Conservation (phyloP, 2,329 filamentous ascomycete genomes). For the Magnaporthiopsis poae region DNA sequence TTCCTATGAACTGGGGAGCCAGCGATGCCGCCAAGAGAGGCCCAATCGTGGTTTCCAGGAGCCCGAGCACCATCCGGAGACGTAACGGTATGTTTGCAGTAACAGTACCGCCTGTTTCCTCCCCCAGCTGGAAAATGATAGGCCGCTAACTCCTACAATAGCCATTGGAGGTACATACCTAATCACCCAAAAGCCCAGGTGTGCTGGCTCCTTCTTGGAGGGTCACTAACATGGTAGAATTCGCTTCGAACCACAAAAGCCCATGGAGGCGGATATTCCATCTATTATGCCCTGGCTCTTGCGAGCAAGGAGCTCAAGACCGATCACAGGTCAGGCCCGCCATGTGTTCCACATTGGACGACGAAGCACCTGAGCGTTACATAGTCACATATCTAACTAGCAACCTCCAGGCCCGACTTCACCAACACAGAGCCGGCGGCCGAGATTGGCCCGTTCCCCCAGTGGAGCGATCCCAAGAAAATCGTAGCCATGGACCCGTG, state of each 20-base stretch:
- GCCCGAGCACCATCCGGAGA: conserved; percentile 63
- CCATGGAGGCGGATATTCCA: conserved; percentile 79
- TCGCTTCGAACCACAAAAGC: conserved; percentile 14
- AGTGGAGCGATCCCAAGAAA: conserved; percentile 84
- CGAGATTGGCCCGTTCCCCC: conserved; percentile 75
- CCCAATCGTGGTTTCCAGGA: conserved; percentile 77
- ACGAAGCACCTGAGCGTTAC: background rate
- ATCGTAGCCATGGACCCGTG: conserved; percentile 96
- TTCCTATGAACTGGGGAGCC: conserved; percentile 80
- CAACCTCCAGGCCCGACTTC: conserved; percentile 42
- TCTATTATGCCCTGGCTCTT: conserved; percentile 88
- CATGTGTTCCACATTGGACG: background rate
- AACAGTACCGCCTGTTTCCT: conserved; percentile 7
- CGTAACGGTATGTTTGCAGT: conserved; percentile 57
- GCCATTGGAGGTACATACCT: conserved; percentile 14
- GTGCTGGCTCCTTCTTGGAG: background rate
- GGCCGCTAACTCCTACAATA: conserved; percentile 1
- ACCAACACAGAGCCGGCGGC: conserved; percentile 82
- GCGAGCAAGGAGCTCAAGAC: conserved; percentile 79
- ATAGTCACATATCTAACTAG: background rate
- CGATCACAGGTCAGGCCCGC: conserved; percentile 51
- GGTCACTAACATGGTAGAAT: background rate
- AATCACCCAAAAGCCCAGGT: background rate
- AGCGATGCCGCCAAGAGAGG: conserved; percentile 65
- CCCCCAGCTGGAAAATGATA: conserved; percentile 8